phyloP scores from a whole-genome alignment of 805 yeast genomes.

The Kuraishia molischiana region DNA sequence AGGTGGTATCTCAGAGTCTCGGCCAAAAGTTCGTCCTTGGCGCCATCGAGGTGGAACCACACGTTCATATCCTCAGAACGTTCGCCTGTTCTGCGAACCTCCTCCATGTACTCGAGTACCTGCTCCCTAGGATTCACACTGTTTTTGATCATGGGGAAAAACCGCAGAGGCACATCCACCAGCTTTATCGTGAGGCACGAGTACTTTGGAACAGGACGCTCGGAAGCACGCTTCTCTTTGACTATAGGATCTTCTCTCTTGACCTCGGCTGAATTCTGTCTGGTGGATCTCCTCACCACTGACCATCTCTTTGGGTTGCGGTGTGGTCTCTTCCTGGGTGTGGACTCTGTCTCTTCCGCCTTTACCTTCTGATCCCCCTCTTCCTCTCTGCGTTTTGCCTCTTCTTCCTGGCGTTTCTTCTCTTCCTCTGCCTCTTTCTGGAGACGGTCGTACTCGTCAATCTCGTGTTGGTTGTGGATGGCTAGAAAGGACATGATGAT shows the following conservation, averaged over 20 bases:
- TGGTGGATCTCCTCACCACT: slow-evolving; percentile 16
- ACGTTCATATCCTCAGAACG: slow-evolving; percentile 53
- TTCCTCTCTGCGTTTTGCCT: slow-evolving; percentile 16
- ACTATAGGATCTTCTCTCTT: slow-evolving; percentile 11
- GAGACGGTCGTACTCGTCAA: slow-evolving; percentile 32
- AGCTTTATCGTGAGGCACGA: slow-evolving; percentile 63
- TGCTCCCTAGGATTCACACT: slow-evolving; percentile 50
- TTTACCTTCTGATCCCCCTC: slow-evolving; percentile 11
- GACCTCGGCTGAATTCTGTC: slow-evolving; percentile 6
- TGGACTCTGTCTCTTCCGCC: slow-evolving; percentile 13
- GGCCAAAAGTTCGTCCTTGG: slow-evolving; percentile 55
- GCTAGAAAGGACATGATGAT: slow-evolving; percentile 37
- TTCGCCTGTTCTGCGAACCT: slow-evolving; percentile 47
- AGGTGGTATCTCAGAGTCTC: slow-evolving; percentile 53
- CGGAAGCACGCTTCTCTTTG: slow-evolving; percentile 14
- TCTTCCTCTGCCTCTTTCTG: slow-evolving; percentile 18
- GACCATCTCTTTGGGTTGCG: slow-evolving; percentile 18
- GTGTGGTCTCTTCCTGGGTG: slow-evolving; percentile 3
- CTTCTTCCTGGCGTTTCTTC: slow-evolving; percentile 8
- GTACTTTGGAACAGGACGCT: slow-evolving; percentile 34
- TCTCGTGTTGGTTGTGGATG: slow-evolving; percentile 40
- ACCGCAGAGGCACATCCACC: slow-evolving; percentile 54
- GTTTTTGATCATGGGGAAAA: slow-evolving; percentile 52
- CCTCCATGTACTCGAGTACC: slow-evolving; percentile 53
- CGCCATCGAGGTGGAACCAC: slow-evolving; percentile 81